Evolutionary conservation across 805 yeast species (phyloP).

Genomic region (Kazachstania martiniae): DNA sequence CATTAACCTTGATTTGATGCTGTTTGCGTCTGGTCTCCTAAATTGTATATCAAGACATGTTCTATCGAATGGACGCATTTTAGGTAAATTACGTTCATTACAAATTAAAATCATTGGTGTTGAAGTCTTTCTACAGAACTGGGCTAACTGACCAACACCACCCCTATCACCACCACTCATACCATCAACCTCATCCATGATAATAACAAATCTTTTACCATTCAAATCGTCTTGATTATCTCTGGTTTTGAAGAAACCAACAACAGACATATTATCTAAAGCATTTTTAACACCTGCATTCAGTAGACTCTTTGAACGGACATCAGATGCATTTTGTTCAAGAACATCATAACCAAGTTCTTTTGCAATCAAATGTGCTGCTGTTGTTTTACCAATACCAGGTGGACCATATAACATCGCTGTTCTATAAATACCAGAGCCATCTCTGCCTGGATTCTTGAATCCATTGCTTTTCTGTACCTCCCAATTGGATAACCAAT

Average conservation of each 20-base stretch:
- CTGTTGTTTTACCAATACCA: slow-evolving; percentile 76
- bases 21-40: slow-evolving; percentile 77
- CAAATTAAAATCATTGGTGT: slow-evolving; percentile 91
- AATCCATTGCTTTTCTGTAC: slow-evolving; percentile 43
- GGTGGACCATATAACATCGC: slow-evolving; percentile 83
- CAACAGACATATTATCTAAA: slow-evolving; percentile 70
- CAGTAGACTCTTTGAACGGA: slow-evolving; percentile 71
- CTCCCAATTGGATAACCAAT: slow-evolving; percentile 77
- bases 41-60: slow-evolving; percentile 72
- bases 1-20: slow-evolving; percentile 75
- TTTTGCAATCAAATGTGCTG: slow-evolving; percentile 66
- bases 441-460: slow-evolving; percentile 48
- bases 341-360: slow-evolving; percentile 61
- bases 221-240: slow-evolving; percentile 25
- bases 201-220: slow-evolving; percentile 58
- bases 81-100: slow-evolving; percentile 84
- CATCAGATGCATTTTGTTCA: slow-evolving; percentile 82
- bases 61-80: slow-evolving; percentile 91
- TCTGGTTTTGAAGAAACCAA: slow-evolving; percentile 51
- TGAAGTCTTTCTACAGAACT: slow-evolving; percentile 70
- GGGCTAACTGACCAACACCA: slow-evolving; percentile 91
- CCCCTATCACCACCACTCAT: slow-evolving; percentile 99
- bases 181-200: slow-evolving; percentile 99
- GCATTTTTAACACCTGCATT: slow-evolving; percentile 60
- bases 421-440: slow-evolving; percentile 65